These are phyloP conservation scores for Canavalia ensiformis DNA, from an alignment of 306 rosid species.

Conservation along the genomic window DNA sequence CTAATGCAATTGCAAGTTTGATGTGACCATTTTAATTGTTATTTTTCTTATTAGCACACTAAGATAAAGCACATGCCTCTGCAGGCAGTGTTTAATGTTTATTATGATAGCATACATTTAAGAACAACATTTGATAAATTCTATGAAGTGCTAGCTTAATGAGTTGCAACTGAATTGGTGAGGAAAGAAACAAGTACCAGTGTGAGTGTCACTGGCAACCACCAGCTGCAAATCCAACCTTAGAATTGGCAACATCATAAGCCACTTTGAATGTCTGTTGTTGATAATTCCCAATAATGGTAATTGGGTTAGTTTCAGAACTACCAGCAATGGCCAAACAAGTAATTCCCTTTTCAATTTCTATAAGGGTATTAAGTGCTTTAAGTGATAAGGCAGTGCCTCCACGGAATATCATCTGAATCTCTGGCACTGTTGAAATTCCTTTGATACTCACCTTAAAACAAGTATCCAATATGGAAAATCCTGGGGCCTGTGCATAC, in stretches of 20 bases:
- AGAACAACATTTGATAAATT: constrained; percentile 22
- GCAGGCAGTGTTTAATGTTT: constrained; percentile 20
- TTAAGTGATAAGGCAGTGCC: constrained; percentile 57
- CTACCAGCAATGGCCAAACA: constrained; percentile 67
- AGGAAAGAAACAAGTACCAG: not conserved
- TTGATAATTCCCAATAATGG: constrained; percentile 71
- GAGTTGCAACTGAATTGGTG: constrained; percentile 20
- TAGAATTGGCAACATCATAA: constrained; percentile 67
- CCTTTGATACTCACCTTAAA: constrained; percentile 53
- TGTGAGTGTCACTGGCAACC: constrained; percentile 60
- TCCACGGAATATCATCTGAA: constrained; percentile 55
- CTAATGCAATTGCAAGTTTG: constrained; percentile 32
- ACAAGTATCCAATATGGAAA: constrained; percentile 65
- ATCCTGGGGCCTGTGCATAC: constrained; percentile 47
- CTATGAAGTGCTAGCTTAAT: not conserved
- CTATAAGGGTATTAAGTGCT: constrained; percentile 52
- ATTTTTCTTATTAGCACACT: constrained; percentile 39
- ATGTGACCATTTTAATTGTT: constrained; percentile 5
- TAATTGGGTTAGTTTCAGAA: constrained; percentile 10
- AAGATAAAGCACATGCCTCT: constrained; percentile 39
- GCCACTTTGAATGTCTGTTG: constrained; percentile 63
- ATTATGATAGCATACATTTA: constrained; percentile 25
- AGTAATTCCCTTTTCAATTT: constrained; percentile 46
- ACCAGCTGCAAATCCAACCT: constrained; percentile 66
- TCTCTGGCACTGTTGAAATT: constrained; percentile 49